Evolutionary conservation across 345 rosid species (phyloP), one percentile per base, ranked within the genome.

Genomic region (Aegle marmelos): DNA sequence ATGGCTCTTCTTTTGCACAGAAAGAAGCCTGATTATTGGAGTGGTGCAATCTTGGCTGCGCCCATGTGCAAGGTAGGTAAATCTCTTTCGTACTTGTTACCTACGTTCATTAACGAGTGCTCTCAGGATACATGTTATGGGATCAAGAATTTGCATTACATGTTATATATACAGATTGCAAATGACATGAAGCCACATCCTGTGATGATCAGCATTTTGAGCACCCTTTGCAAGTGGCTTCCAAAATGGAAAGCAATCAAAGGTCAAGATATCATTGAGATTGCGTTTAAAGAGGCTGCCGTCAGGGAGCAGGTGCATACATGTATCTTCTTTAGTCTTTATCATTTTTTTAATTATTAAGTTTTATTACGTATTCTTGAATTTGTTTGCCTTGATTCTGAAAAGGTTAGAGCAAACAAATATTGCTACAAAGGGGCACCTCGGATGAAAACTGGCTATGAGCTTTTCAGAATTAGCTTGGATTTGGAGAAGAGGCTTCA

Each of bases 161-260:
- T 5, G 1, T 7, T 63, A 6, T n/a, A 11, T 7, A 37, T 50
- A 17, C 86, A 96, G 98, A 83, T 95, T 62, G 93, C 98, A 22
- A 90, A 92, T 8, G 92, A 87, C 34, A 31, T 90, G 80, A 92
- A 41, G 83, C 97, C 96, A 36, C 82, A 80, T 84, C 84, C 85
- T 39, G 0, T 87, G 1, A 85, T 91, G 27, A 74, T 82, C 24
- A 67, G 48, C 37, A 64, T 88, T 63, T 85, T 95, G 61, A 59
- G 28, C n/a, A 85, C 84, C 79, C 88, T 93, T 27, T 50, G 65
- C 73, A 61, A 59, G 60, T 5, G 82, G 72, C 80, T 92, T 58
- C 99, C 99, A n/a, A 87, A 91, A 3, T 92, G 97, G 99, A 91
- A 79, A 79, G 72, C 88, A 45, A 86, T 92, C 48, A 91, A 91